These are phyloP conservation scores for Trametes gibbosa DNA, from an alignment of 768 basidiomycete genomes.

Conservation along the genomic window DNA sequence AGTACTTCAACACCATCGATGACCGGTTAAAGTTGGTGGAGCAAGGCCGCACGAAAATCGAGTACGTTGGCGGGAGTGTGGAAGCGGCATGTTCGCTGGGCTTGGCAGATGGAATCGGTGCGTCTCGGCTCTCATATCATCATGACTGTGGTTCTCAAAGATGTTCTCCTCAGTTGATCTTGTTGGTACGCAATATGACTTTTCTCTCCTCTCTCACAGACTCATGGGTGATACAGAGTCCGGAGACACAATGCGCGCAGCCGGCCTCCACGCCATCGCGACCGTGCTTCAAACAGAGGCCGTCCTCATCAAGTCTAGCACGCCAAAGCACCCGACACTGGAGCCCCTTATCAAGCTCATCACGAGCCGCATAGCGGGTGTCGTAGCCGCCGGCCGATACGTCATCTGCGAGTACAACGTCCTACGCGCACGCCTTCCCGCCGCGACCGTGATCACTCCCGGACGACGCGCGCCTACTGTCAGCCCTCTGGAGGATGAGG, in stretches of 20 bases:
- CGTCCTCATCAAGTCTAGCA: constrained; percentile 82
- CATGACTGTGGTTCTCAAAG: neutral
- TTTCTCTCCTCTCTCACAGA: neutral
- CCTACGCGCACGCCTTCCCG: constrained; percentile 54
- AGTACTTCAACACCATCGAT: constrained; percentile 75
- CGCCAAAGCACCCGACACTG: constrained; percentile 60
- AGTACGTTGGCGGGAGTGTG: constrained; percentile 96
- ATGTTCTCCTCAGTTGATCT: constrained; percentile 71
- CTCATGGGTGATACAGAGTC: constrained; percentile 61
- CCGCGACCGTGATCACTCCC: constrained; percentile 74
- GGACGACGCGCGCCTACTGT: constrained; percentile 89
- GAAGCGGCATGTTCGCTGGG: constrained; percentile 97
- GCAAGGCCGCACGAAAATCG: constrained; percentile 71
- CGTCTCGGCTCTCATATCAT: constrained; percentile 31
- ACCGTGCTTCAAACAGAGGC: constrained; percentile 87
- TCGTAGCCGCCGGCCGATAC: constrained; percentile 83
- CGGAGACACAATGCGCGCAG: constrained; percentile 99
- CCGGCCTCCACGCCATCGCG: constrained; percentile 89
- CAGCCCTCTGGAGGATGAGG: constrained; percentile 73
- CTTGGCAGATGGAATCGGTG: constrained; percentile 94
- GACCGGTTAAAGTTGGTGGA: constrained; percentile 47
- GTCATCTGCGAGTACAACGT: constrained; percentile 94
- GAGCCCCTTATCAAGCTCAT: constrained; percentile 72
- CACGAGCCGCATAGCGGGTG: constrained; percentile 86
- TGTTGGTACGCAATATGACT: constrained; percentile 59